Base-by-base conservation (phyloP, 306 rosid genomes). In the Begonia fuchsioides region DNA sequence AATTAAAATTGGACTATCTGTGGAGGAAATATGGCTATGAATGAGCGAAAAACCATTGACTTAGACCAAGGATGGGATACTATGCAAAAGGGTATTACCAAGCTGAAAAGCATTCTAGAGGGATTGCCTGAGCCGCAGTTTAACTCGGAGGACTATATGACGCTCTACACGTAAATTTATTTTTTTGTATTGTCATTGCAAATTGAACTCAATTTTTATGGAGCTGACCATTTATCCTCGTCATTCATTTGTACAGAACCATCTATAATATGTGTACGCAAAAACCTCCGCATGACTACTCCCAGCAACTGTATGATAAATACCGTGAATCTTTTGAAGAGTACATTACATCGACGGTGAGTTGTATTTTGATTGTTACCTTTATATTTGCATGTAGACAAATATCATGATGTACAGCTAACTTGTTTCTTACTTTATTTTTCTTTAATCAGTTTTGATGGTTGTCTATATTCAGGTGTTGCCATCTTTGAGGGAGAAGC, bases 401-500 rank as follows among this genome's bases (percentile, higher is more conserved):
- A 16, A 53, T 52, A 13, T 13, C 9, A 32, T 54, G 14, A 26
- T 16, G 17, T 49, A 57, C 18, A 16, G 15, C 45, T 41, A 41
- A 26, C 14, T 4, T 41, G 14, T n/a, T n/a, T n/a, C n/a, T n/a
- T n/a, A n/a, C n/a, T n/a, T n/a, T n/a, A n/a, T n/a, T n/a, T n/a
- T n/a, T n/a, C n/a, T n/a, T n/a, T n/a, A n/a, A n/a, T n/a, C n/a
- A n/a, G n/a, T n/a, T n/a, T n/a, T n/a, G n/a, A n/a, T 47, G 50
- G 14, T 56, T 39, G 15, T 40, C 26, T n/a, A 46, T 46, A 12
- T 65, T 66, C 62, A 84, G 92, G 92, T 80, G 38, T 67, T 85
- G 62, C 93, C 87, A 54, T 80, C 84, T 51, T 62, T 80, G 68
- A 51, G 71, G 63, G 95, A 60, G 60, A 78, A 86, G 68, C 76